Conservation (phyloP, 176 grass and related monocot species). For the Echinochloa phyllopogon region DNA sequence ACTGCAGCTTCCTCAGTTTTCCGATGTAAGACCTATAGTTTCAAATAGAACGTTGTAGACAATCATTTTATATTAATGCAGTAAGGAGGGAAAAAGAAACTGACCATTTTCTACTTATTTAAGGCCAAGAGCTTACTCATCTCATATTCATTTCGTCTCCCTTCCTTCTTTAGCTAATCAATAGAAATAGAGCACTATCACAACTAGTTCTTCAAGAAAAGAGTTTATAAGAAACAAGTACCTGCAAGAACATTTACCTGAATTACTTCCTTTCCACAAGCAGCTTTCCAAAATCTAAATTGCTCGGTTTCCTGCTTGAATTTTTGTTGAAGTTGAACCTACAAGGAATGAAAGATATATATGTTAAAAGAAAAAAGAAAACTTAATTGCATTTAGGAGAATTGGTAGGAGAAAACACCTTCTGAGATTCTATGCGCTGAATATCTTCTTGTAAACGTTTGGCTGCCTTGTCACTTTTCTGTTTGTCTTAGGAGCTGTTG, state of each 20-base stretch:
- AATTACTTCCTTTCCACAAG: conserved; percentile 93
- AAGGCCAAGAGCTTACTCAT: conserved; percentile 94
- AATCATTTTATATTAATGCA: conserved; percentile 1
- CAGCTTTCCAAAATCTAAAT: conserved; percentile 91
- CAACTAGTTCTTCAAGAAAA: neutral
- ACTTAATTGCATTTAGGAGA: neutral
- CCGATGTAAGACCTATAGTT: conserved; percentile 76
- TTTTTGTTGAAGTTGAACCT: conserved; percentile 98
- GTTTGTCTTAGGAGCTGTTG: conserved; percentile 80
- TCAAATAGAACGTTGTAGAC: conserved; percentile 16
- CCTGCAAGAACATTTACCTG: conserved; percentile 57
- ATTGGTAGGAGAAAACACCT: conserved; percentile 47
- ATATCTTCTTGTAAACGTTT: conserved; percentile 88
- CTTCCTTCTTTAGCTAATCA: conserved; percentile 96
- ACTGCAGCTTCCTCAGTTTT: conserved; percentile 96
- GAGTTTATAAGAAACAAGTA: conserved; percentile 23
- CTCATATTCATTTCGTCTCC: conserved; percentile 88
- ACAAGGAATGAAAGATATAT: conserved; percentile 5
- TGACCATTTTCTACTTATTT: conserved; percentile 91
- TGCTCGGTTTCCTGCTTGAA: conserved; percentile 98
- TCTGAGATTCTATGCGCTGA: conserved; percentile 90
- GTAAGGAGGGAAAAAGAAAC: neutral
- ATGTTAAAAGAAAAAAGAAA: conserved; percentile 9
- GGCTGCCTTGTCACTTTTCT: conserved; percentile 84
- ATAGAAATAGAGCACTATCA: conserved; percentile 38